Evolutionary conservation across 306 rosid genomes (phyloP).

Genomic region (Corylus avellana): DNA sequence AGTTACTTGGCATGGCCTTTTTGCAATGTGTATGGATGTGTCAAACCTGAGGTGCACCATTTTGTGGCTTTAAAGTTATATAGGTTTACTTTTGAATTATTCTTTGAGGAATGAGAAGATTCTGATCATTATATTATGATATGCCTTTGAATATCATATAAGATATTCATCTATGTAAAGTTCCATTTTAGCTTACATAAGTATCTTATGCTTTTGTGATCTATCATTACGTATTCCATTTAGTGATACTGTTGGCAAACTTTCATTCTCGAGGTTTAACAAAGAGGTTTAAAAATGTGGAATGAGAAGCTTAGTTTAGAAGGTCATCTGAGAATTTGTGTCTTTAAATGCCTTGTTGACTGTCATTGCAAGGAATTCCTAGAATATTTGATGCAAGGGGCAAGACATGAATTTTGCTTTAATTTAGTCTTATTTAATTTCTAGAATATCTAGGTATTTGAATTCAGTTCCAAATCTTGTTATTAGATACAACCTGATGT

Average conservation of each 20-base stretch:
- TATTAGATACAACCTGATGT: neutral
- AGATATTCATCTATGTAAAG: neutral
- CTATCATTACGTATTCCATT: neutral
- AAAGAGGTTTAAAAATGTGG: no score
- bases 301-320: no score
- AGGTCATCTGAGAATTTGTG: no score
- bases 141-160: neutral
- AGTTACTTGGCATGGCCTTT: conserved; percentile 1
- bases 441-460: no score
- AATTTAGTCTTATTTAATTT: no score
- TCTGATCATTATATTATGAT: neutral
- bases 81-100: neutral
- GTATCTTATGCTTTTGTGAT: conserved; percentile 1
- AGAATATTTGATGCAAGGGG: no score
- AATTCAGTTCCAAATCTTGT: no score
- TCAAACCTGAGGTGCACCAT: neutral
- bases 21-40: neutral
- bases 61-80: neutral
- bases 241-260: neutral
- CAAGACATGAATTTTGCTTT: no score
- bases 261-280: no score
- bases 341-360: no score
- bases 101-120: neutral
- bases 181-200: neutral
- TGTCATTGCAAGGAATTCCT: no score